Conservation (phyloP, 2,329 filamentous ascomycete genomes). For the Colletotrichum acutatum region DNA sequence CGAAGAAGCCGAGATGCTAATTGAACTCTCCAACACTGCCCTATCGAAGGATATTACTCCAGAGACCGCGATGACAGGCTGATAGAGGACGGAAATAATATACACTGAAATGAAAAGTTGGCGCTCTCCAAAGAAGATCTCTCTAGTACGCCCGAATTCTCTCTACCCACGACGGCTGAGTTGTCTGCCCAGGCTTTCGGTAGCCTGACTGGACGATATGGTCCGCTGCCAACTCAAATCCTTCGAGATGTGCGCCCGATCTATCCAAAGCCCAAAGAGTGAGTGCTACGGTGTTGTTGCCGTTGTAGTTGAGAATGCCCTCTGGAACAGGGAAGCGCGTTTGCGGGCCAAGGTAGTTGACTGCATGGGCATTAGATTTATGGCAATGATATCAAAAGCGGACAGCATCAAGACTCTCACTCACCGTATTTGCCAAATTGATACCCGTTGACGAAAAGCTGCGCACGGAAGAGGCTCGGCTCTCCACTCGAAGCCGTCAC, state of each 20-base stretch:
- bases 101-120: neutral
- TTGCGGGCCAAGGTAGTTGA: slow-evolving; percentile 76
- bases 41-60: neutral
- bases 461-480: slow-evolving; percentile 59
- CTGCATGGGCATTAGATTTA: neutral
- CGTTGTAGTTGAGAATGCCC: slow-evolving; percentile 73
- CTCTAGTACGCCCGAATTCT: slow-evolving; percentile 57
- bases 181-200: slow-evolving; percentile 40
- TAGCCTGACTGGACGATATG: slow-evolving; percentile 44
- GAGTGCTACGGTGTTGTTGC: slow-evolving; percentile 72
- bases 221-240: slow-evolving; percentile 50
- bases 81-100: neutral
- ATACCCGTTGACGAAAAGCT: slow-evolving; percentile 77
- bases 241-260: slow-evolving; percentile 54
- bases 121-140: neutral
- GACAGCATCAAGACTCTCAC: neutral
- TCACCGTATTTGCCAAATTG: slow-evolving; percentile 69
- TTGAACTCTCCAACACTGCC: neutral
- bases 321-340: slow-evolving; percentile 74
- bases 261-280: slow-evolving; percentile 71
- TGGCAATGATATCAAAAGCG: neutral
- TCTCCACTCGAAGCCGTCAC: slow-evolving; percentile 40
- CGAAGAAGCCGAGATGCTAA: neutral
- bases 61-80: neutral
- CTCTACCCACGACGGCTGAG: slow-evolving; percentile 52